A percentile compares a stretch with the other conserved stretches of the same genome.
These are phyloP conservation scores for Colletotrichum eleusines DNA, from an alignment of 2,329 filamentous ascomycete genomes.

Conservation along the genomic window DNA sequence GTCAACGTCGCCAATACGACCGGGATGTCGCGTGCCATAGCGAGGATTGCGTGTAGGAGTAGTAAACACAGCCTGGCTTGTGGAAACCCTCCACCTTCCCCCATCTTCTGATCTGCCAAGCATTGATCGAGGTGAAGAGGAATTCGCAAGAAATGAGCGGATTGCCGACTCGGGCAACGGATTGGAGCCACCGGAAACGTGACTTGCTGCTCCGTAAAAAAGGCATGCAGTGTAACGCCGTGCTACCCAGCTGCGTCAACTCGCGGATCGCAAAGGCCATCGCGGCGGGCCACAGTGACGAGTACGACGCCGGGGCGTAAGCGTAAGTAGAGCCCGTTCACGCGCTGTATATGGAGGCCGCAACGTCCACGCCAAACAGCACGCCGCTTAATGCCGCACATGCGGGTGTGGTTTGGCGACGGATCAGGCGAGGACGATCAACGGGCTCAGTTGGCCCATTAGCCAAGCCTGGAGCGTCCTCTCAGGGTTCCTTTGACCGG, in stretches of 20 bases:
- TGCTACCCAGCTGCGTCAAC: slow-evolving; percentile 51
- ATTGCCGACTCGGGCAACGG: no score
- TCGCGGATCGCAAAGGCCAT: slow-evolving; percentile 48
- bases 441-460: slow-evolving; percentile 51
- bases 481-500: slow-evolving; percentile 28
- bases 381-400: slow-evolving; percentile 51
- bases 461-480: slow-evolving; percentile 53
- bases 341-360: slow-evolving; percentile 47
- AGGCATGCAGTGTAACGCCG: slow-evolving; percentile 49
- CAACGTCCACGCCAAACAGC: slow-evolving; percentile 44
- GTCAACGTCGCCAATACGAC: slow-evolving; percentile 57
- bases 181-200: slow-evolving; percentile 57
- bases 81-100: slow-evolving; percentile 12
- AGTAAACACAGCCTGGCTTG: slow-evolving; percentile 57
- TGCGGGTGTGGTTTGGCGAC: slow-evolving; percentile 52
- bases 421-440: slow-evolving; percentile 52
- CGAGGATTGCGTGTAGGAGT: slow-evolving; percentile 60
- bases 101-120: no score
- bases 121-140: no score
- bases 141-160: neutral
- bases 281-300: slow-evolving; percentile 36
- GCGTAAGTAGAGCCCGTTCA: slow-evolving; percentile 47
- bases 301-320: slow-evolving; percentile 47
- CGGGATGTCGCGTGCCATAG: slow-evolving; percentile 51
- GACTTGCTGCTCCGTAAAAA: slow-evolving; percentile 59